These are phyloP conservation scores for Claviceps capensis DNA, from an alignment of 2,329 filamentous ascomycete genomes.

Conservation along the genomic window DNA sequence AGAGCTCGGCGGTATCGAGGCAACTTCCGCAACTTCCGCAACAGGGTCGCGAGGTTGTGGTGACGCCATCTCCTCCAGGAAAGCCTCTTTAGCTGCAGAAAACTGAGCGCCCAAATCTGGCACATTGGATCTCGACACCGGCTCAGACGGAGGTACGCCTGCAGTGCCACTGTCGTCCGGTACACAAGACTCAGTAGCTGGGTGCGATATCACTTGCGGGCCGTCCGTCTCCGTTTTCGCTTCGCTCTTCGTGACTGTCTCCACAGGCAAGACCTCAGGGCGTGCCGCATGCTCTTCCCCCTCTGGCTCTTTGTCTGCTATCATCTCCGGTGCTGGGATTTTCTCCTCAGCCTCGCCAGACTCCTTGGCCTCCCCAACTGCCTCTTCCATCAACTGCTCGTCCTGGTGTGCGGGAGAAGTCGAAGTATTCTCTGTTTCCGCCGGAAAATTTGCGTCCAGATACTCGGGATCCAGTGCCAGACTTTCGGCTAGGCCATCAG, in stretches of 20 bases:
- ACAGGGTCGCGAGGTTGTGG: not conserved
- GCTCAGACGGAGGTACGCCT: constrained; percentile 1
- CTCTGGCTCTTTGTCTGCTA: not conserved
- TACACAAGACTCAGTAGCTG: not conserved
- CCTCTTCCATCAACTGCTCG: not conserved
- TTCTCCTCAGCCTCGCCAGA: not conserved
- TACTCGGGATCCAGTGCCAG: constrained; percentile 20
- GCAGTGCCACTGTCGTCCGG: not conserved
- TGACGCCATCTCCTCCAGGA: not conserved
- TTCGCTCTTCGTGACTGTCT: constrained; percentile 20
- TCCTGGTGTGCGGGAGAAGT: not conserved
- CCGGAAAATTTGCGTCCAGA: constrained; percentile 3
- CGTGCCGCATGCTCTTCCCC: not conserved
- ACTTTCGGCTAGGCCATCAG: constrained; percentile 29
- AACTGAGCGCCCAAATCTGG: constrained; percentile 1
- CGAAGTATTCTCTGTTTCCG: not conserved
- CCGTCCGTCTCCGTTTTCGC: constrained; percentile 29
- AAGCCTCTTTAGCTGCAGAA: not conserved
- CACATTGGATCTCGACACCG: constrained; percentile 1
- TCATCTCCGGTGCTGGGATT: not conserved
- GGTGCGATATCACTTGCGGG: not conserved
- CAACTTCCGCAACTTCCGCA: constrained; percentile 12
- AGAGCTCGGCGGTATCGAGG: constrained; percentile 27
- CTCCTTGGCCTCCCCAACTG: not conserved
- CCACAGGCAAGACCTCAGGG: not conserved